Conservation (phyloP, 257 asterid species). For the Solanum virginianum region DNA sequence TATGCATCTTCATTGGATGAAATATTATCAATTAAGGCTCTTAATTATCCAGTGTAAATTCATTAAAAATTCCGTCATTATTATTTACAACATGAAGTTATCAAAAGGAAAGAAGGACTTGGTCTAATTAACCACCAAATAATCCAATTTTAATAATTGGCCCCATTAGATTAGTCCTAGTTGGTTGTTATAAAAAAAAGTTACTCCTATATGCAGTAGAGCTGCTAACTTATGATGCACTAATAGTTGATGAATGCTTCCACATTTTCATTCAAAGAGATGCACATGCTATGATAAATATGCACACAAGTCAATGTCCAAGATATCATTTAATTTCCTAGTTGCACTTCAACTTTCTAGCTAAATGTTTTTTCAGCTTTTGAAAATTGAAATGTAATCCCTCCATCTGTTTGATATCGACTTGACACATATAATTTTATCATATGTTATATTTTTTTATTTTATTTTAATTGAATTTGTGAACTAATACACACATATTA, state of each 20-base stretch:
- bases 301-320: background rate
- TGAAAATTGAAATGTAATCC: background rate
- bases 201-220: background rate
- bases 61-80: no score
- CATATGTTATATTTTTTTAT: no score
- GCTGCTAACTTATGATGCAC: background rate
- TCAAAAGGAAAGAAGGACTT: background rate
- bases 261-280: constrained; percentile 19
- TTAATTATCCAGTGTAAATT: no score
- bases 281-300: background rate
- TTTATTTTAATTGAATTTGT: no score
- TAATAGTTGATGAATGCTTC: constrained; percentile 12
- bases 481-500: no score
- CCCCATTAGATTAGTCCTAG: background rate
- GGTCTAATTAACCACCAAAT: background rate
- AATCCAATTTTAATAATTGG: background rate
- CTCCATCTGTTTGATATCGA: no score
- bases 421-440: no score
- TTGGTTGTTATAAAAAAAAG: background rate
- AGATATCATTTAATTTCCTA: background rate
- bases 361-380: background rate
- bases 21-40: no score
- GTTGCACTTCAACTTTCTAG: background rate
- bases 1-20: no score
- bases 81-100: no score